Evolutionary conservation across 78 protist genomes (phyloP).

Genomic region (Pigoraptor vietnamica): DNA sequence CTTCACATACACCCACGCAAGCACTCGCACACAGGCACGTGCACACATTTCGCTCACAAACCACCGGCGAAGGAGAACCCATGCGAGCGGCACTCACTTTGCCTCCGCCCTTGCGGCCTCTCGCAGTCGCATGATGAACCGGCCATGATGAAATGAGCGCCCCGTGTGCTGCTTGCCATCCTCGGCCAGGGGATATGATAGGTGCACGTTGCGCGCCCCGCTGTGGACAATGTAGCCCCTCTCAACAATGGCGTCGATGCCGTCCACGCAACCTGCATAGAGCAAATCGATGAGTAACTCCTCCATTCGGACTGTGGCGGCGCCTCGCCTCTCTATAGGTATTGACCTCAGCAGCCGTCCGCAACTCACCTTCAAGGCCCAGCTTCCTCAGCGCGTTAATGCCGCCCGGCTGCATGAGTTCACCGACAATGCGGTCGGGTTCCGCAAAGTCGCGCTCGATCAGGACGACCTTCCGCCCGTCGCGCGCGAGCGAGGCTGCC

Average conservation of each 20-base stretch:
- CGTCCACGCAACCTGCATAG: conserved; percentile 31
- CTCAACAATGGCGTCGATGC: conserved; percentile 53
- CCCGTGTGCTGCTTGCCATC: conserved; percentile 33
- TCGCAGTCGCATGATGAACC: conserved; percentile 61
- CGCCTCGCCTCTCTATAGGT: too few species aligned
- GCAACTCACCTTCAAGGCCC: conserved; percentile 36
- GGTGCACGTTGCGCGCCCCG: not conserved
- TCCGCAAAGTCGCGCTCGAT: conserved; percentile 58
- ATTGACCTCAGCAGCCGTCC: not conserved
- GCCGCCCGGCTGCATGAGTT: conserved; percentile 87
- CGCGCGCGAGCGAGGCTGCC: conserved; percentile 48
- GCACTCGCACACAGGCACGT: not conserved
- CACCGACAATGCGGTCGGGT: conserved; percentile 81
- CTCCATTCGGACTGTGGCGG: not conserved
- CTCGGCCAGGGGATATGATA: conserved; percentile 42
- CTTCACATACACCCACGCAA: not conserved
- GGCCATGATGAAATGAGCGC: conserved; percentile 69
- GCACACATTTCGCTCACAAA: not conserved
- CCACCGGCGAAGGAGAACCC: too few species aligned
- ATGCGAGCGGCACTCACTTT: too few species aligned
- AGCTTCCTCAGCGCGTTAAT: conserved; percentile 81
- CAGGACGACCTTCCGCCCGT: conserved; percentile 49
- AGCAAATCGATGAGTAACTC: not conserved
- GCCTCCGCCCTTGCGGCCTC: conserved; percentile 19
- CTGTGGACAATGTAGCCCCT: conserved; percentile 50